These are phyloP conservation scores for Casaregolazyma suthepensis DNA, from an alignment of 1,139 yeast genomes.

Conservation along the genomic window DNA sequence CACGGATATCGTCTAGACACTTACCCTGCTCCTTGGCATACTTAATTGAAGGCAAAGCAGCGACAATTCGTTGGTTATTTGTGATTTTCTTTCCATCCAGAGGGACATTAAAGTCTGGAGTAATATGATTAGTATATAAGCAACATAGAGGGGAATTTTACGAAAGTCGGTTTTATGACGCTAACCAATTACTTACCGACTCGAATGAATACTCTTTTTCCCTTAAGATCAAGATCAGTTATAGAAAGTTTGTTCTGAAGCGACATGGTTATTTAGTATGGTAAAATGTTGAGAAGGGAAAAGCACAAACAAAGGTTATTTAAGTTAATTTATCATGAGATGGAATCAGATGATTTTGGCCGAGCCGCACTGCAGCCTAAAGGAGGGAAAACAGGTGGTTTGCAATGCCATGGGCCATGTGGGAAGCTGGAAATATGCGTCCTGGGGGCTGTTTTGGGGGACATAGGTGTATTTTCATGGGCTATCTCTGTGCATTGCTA, in stretches of 20 bases:
- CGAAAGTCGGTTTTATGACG: too few relatives aligned
- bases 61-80: slow-evolving; percentile 97
- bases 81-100: slow-evolving; percentile 93
- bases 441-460: neutral
- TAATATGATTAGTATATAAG: neutral
- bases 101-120: slow-evolving; percentile 84
- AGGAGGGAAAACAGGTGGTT: neutral
- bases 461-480: neutral
- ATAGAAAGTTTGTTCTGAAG: slow-evolving; percentile 87
- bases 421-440: neutral
- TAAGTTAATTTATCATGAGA: neutral
- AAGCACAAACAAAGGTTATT: slow-evolving; percentile 1
- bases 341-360: neutral
- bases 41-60: slow-evolving; percentile 94
- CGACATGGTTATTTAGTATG: slow-evolving; percentile 48
- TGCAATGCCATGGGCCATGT: neutral
- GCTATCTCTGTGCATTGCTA: neutral
- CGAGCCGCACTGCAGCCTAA: neutral
- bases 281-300: slow-evolving; percentile 4
- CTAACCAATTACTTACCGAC: slow-evolving; percentile 42
- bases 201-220: slow-evolving; percentile 92
- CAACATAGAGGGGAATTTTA: too few relatives aligned
- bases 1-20: slow-evolving; percentile 3
- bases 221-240: slow-evolving; percentile 77
- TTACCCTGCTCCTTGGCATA: slow-evolving; percentile 69